These are phyloP conservation scores for Penicillium sp. DNA, from an alignment of 2,329 filamentous ascomycete genomes.

Conservation along the genomic window DNA sequence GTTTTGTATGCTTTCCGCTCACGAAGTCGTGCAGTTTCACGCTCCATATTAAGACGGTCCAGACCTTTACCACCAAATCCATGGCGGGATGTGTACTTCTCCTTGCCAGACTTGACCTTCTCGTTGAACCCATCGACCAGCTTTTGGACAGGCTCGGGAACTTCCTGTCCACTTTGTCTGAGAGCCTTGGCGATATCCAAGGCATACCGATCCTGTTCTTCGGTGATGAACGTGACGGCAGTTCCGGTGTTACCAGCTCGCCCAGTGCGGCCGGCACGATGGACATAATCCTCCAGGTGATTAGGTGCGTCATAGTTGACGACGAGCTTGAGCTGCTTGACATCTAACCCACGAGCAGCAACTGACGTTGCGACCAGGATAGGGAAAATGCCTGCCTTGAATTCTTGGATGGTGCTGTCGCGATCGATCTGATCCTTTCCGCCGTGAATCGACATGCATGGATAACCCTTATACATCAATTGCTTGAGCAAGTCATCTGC, in stretches of 20 bases:
- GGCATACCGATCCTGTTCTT: constrained; percentile 87
- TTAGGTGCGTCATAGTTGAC: constrained; percentile 95
- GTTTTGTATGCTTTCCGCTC: constrained; percentile 89
- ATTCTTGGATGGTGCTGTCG: constrained; percentile 87
- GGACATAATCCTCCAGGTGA: constrained; percentile 94
- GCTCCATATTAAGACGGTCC: constrained; percentile 85
- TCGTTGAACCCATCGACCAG: constrained; percentile 71
- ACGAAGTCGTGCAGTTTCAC: constrained; percentile 79
- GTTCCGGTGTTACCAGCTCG: constrained; percentile 93
- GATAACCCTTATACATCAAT: constrained; percentile 79
- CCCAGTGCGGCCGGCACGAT: constrained; percentile 88
- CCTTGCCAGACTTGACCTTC: constrained; percentile 89
- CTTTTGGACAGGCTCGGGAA: constrained; percentile 68
- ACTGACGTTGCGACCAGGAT: constrained; percentile 94
- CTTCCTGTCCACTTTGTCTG: constrained; percentile 82
- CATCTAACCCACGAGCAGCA: constrained; percentile 89
- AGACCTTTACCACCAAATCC: constrained; percentile 95
- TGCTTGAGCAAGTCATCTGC: constrained; percentile 77
- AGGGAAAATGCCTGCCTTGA: constrained; percentile 86
- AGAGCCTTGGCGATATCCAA: constrained; percentile 86
- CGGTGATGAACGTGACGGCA: constrained; percentile 89
- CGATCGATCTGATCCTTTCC: constrained; percentile 92
- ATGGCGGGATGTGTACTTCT: constrained; percentile 70
- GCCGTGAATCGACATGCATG: constrained; percentile 90
- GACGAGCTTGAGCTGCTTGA: constrained; percentile 92